Percentiles rank a stretch among this genome's conserved stretches.
Conservation (phyloP, 805 yeast species). For the Allodekkera sacchari region DNA sequence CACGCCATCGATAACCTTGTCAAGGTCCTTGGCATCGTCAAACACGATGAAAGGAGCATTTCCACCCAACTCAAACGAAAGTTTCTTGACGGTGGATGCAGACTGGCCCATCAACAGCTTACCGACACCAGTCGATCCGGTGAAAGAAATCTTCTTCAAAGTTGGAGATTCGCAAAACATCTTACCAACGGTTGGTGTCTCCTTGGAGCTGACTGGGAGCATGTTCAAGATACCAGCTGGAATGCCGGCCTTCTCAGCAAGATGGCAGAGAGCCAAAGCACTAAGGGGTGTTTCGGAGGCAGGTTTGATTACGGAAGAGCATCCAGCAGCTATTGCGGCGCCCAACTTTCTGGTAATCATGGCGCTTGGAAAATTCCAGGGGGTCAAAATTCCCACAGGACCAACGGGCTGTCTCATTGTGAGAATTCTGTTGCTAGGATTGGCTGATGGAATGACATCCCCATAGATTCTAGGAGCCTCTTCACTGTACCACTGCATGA, state of each 20-base stretch:
- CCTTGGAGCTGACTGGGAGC: conserved; percentile 35
- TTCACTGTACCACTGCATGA: conserved; percentile 83
- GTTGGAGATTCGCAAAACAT: conserved; percentile 43
- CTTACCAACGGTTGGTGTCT: conserved; percentile 42
- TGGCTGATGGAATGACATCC: conserved; percentile 47
- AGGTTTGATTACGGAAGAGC: conserved; percentile 70
- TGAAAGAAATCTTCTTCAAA: conserved; percentile 64
- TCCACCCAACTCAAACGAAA: conserved; percentile 71
- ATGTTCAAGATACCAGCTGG: conserved; percentile 66
- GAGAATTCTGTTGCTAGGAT: conserved; percentile 38
- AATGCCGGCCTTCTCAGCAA: conserved; percentile 58
- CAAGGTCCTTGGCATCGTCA: conserved; percentile 55
- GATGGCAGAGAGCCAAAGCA: conserved; percentile 57
- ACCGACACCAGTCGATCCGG: conserved; percentile 73
- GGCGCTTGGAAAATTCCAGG: conserved; percentile 81
- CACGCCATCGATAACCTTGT: conserved; percentile 53
- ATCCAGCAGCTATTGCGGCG: conserved; percentile 79
- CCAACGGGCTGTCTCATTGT: conserved; percentile 68
- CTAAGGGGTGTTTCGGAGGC: conserved; percentile 69
- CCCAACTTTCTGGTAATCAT: conserved; percentile 70
- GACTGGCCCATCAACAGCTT: conserved; percentile 56
- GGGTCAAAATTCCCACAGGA: conserved; percentile 70
- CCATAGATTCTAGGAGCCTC: conserved; percentile 70
- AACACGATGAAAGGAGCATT: conserved; percentile 74
- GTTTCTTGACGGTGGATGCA: conserved; percentile 52